Percentiles rank a stretch among this genome's conserved stretches.
These are phyloP conservation scores for Endocalyx cinctus DNA, from an alignment of 2,329 filamentous ascomycete genomes.

Conservation along the genomic window DNA sequence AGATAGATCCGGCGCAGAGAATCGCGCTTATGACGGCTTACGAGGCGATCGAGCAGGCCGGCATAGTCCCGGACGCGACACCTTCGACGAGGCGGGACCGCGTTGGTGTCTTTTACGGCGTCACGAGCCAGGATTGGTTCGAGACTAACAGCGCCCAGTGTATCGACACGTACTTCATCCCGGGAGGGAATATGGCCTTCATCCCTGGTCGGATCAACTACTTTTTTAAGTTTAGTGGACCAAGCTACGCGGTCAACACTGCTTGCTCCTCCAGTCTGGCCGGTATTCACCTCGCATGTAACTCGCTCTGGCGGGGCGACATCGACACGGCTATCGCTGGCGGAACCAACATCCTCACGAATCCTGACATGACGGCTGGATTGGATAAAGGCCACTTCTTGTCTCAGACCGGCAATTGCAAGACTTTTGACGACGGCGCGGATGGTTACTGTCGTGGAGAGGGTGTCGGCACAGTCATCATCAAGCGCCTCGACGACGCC, in stretches of 20 bases:
- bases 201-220: conserved; percentile 31
- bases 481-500: conserved; percentile 18
- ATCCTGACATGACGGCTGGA: conserved; percentile 59
- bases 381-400: conserved; percentile 57
- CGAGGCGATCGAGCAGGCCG: conserved; percentile 63
- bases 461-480: conserved; percentile 12
- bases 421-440: conserved; percentile 12
- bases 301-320: conserved; percentile 57
- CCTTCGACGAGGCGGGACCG: conserved; percentile 6
- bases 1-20: conserved; percentile 61
- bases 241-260: conserved; percentile 24
- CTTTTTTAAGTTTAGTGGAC: conserved; percentile 25
- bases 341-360: conserved; percentile 28
- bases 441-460: conserved; percentile 17
- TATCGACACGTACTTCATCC: conserved; percentile 41
- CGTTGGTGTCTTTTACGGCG: conserved; percentile 14
- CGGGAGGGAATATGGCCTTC: conserved; percentile 30
- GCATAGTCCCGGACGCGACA: conserved; percentile 11
- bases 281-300: conserved; percentile 35
- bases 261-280: conserved; percentile 23
- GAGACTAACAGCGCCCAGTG: conserved; percentile 59
- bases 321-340: conserved; percentile 51
- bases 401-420: conserved; percentile 13
- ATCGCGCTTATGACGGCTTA: conserved; percentile 62
- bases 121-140: conserved; percentile 38